phyloP scores from a whole-genome alignment of 2,329 filamentous ascomycete genomes.

The Microsporum canis region DNA sequence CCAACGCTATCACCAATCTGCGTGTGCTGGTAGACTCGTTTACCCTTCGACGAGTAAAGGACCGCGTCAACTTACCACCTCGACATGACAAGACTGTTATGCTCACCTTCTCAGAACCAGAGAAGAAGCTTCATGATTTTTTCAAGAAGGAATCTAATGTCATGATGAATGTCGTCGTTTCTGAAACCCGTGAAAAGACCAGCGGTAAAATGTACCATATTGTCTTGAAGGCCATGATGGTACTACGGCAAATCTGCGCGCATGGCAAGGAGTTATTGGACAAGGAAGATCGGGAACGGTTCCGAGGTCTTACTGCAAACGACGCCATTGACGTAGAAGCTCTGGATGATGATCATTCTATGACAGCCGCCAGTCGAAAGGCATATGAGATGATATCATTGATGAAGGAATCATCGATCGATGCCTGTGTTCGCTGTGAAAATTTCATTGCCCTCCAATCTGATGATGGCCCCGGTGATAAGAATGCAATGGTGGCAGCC shows the following conservation, averaged over 20 bases:
- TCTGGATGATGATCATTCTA: constrained; percentile 52
- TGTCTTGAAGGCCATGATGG: constrained; percentile 80
- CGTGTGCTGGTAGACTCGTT: constrained; percentile 89
- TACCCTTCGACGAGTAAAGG: constrained; percentile 80
- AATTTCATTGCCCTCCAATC: constrained; percentile 45
- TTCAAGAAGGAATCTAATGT: constrained; percentile 73
- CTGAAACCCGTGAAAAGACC: constrained; percentile 54
- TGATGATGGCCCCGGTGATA: constrained; percentile 41
- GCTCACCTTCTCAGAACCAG: constrained; percentile 64
- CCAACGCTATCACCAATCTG: constrained; percentile 57
- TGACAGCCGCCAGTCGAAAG: constrained; percentile 53
- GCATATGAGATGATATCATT: constrained; percentile 78
- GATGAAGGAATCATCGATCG: constrained; percentile 69
- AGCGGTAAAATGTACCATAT: constrained; percentile 86
- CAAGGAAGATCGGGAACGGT: constrained; percentile 66
- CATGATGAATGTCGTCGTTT: constrained; percentile 63
- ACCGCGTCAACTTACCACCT: constrained; percentile 71
- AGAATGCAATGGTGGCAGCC: constrained; percentile 48
- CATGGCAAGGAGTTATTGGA: constrained; percentile 87
- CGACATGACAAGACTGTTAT: constrained; percentile 61
- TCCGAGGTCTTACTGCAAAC: constrained; percentile 70
- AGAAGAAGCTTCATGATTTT: constrained; percentile 67
- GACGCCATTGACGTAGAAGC: constrained; percentile 85
- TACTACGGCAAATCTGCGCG: constrained; percentile 79
- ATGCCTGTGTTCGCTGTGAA: constrained; percentile 60